Percentiles rank a stretch among this genome's conserved stretches.
Conservation (phyloP, 2,329 filamentous ascomycete genomes). For the Zasmidium cellare region DNA sequence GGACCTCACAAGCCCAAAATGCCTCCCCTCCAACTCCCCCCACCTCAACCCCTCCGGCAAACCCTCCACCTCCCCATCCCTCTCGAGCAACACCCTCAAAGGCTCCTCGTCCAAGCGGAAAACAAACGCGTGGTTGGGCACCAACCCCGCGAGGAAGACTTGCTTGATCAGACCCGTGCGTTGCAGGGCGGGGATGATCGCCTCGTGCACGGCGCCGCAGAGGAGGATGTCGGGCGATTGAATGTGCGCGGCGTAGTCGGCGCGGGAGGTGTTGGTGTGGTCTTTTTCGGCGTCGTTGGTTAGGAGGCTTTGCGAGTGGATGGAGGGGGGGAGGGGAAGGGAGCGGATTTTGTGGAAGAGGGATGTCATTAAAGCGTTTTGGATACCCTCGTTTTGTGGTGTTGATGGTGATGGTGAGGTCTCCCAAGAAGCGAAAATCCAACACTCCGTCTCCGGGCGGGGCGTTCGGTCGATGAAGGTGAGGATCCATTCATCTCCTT, state of each 20-base stretch:
- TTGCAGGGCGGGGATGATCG: slow-evolving; percentile 24
- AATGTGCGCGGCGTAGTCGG: slow-evolving; percentile 24
- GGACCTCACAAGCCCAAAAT: slow-evolving; percentile 58
- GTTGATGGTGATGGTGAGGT: no score
- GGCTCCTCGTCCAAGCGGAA: slow-evolving; percentile 23
- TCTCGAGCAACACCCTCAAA: background rate
- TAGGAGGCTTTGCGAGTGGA: background rate
- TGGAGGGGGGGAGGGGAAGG: background rate
- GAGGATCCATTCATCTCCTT: slow-evolving; percentile 45
- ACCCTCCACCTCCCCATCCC: slow-evolving; percentile 5
- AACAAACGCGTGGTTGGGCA: slow-evolving; percentile 29
- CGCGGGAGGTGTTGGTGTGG: slow-evolving; percentile 15
- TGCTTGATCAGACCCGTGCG: slow-evolving; percentile 21
- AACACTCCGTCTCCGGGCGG: slow-evolving; percentile 64
- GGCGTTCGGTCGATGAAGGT: slow-evolving; percentile 63
- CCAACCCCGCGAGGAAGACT: slow-evolving; percentile 15
- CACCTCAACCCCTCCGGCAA: slow-evolving; percentile 56
- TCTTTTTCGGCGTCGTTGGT: slow-evolving; percentile 10
- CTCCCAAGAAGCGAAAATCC: slow-evolving; percentile 54
- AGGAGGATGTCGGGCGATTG: slow-evolving; percentile 25
- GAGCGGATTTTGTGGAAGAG: slow-evolving; percentile 17
- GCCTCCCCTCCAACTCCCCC: slow-evolving; percentile 52
- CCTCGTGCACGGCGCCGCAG: slow-evolving; percentile 33
- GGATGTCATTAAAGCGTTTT: slow-evolving; percentile 13
- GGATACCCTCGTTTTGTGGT: background rate